phyloP scores from a whole-genome alignment of 768 basidiomycete species.

The Kwoniella heveanensis region DNA sequence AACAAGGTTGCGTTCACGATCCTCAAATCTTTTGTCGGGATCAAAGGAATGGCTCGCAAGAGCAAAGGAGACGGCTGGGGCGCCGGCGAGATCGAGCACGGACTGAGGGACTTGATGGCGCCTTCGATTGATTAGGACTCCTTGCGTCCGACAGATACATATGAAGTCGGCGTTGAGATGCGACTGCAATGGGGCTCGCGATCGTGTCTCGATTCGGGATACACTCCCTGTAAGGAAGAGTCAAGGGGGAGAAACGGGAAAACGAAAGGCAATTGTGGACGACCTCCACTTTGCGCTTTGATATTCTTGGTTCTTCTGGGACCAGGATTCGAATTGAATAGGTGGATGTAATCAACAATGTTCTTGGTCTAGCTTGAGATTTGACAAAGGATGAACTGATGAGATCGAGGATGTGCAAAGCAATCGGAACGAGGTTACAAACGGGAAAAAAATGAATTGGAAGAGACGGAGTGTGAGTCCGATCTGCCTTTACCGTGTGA shows the following conservation, averaged over 20 bases:
- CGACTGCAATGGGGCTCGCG: no score
- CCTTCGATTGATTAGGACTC: neutral
- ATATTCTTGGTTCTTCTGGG: neutral
- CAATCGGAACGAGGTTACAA: neutral
- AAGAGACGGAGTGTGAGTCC: neutral
- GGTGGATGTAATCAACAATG: neutral
- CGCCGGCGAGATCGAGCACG: neutral
- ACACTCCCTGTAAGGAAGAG: no score
- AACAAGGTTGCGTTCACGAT: neutral
- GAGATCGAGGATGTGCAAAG: neutral
- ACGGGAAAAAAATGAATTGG: neutral
- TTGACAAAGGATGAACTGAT: neutral
- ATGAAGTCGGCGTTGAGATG: no score
- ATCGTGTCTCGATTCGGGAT: no score
- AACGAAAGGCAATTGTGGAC: neutral
- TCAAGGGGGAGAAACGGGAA: no score
- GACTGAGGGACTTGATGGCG: neutral
- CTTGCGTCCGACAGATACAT: no score
- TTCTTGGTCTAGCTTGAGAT: neutral
- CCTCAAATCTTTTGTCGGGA: neutral
- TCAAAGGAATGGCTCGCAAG: neutral
- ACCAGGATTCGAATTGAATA: neutral
- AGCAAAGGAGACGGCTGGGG: neutral
- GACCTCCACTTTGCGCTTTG: neutral
- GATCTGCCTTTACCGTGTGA: neutral